Conservation (phyloP, 2,329 filamentous ascomycete species). For the Trichoderma endophyticum region DNA sequence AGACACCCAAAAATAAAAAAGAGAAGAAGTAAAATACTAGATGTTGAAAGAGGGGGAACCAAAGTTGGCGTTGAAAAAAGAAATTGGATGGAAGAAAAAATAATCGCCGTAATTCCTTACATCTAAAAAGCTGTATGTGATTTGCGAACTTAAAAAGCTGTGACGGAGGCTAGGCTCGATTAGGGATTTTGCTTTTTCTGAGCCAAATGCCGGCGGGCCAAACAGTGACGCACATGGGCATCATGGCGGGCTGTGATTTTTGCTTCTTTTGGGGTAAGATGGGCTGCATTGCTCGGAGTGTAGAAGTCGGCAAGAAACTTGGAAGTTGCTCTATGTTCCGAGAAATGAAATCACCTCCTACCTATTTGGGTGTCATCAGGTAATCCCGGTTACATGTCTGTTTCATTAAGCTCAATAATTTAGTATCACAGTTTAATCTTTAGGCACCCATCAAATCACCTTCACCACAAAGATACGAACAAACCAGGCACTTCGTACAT, state of each 20-base stretch:
- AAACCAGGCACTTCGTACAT: no score
- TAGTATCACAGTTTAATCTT: neutral
- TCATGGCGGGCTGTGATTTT: conserved; percentile 24
- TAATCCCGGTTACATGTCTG: neutral
- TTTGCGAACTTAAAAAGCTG: neutral
- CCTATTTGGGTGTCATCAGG: neutral
- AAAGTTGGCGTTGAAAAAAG: neutral
- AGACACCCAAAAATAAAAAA: neutral
- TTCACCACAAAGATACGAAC: neutral
- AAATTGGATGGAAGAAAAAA: neutral
- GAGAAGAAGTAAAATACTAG: neutral
- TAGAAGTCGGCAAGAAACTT: neutral
- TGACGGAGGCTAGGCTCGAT: neutral
- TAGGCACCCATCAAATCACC: neutral
- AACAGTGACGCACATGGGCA: conserved; percentile 33
- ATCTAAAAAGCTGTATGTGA: neutral
- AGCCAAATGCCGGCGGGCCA: neutral
- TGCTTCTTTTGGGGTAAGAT: neutral
- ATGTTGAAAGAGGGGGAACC: neutral
- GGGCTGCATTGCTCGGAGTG: neutral
- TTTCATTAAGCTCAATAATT: neutral
- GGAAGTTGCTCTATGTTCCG: neutral
- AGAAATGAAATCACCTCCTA: neutral
- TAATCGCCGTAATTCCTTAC: neutral
- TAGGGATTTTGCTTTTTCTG: neutral